Percentiles rank a stretch among this genome's conserved stretches.
These are phyloP conservation scores for Mortierella sp. DNA, from an alignment of 371 early-diverging fungal genomes.

Conservation along the genomic window DNA sequence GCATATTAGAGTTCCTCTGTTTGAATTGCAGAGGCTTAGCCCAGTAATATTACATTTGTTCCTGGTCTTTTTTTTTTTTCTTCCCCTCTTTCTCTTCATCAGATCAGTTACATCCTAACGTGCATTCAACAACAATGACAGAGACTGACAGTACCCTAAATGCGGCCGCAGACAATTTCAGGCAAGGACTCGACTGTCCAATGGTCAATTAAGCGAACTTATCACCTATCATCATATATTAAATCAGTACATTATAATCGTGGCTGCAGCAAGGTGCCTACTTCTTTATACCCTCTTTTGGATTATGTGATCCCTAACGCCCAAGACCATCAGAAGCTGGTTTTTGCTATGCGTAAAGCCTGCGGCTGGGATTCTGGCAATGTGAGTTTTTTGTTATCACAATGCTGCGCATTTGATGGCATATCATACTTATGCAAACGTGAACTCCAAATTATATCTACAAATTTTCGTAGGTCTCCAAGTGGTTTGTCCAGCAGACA, in stretches of 20 bases:
- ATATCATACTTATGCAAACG: background rate
- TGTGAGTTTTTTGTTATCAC: constrained; percentile 10
- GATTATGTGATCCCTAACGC: constrained; percentile 48
- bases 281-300: constrained; percentile 15
- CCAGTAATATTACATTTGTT: background rate
- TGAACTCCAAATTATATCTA: background rate
- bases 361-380: constrained; percentile 46
- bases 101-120: background rate
- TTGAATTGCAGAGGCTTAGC: constrained; percentile 1
- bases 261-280: background rate
- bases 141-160: background rate
- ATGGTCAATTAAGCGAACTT: too few relatives aligned
- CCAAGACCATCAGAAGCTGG: constrained; percentile 38
- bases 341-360: constrained; percentile 45
- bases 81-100: background rate
- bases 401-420: background rate
- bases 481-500: constrained; percentile 45
- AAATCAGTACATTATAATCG: too few relatives aligned
- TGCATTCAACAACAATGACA: background rate
- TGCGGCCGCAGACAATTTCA: background rate
- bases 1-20: too few relatives aligned
- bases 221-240: too few relatives aligned
- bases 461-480: constrained; percentile 24
- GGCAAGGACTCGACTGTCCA: background rate
- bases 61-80: background rate